These are phyloP conservation scores for Zea luxurians DNA, from an alignment of 176 grass and related monocot genomes.

Conservation along the genomic window DNA sequence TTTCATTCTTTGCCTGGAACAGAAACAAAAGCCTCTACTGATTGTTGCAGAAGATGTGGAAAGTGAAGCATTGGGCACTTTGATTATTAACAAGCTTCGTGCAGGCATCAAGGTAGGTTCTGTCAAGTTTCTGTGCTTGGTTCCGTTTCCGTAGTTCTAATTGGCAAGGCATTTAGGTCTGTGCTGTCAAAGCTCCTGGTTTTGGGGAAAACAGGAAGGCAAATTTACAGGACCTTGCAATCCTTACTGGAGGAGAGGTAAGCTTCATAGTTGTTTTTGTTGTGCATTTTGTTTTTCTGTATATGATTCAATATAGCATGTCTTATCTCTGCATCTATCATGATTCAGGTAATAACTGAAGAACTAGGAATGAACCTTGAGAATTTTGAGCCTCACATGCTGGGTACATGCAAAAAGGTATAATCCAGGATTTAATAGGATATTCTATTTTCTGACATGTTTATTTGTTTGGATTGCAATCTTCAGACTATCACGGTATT, in stretches of 20 bases:
- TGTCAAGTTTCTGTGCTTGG: neutral
- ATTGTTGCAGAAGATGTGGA: constrained; percentile 97
- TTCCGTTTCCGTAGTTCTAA: neutral
- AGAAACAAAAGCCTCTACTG: constrained; percentile 88
- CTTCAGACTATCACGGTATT: neutral
- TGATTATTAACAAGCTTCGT: constrained; percentile 94
- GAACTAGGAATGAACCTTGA: constrained; percentile 72
- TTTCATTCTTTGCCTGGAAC: constrained; percentile 26
- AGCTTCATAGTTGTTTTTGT: neutral
- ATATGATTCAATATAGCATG: neutral
- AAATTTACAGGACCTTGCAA: constrained; percentile 90
- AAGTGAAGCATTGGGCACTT: constrained; percentile 78
- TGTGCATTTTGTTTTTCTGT: neutral
- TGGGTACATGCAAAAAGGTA: constrained; percentile 92
- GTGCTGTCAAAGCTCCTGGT: constrained; percentile 96
- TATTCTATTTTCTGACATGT: neutral
- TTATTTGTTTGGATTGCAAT: neutral
- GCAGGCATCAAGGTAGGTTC: constrained; percentile 76
- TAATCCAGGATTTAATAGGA: neutral
- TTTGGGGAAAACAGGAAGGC: constrained; percentile 95
- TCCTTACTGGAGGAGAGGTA: constrained; percentile 82
- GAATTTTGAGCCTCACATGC: constrained; percentile 68
- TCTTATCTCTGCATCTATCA: neutral
- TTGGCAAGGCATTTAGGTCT: constrained; percentile 54
- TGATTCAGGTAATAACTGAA: constrained; percentile 56